phyloP scores from a whole-genome alignment of 768 basidiomycete species.

The Hortiboletus campestris region DNA sequence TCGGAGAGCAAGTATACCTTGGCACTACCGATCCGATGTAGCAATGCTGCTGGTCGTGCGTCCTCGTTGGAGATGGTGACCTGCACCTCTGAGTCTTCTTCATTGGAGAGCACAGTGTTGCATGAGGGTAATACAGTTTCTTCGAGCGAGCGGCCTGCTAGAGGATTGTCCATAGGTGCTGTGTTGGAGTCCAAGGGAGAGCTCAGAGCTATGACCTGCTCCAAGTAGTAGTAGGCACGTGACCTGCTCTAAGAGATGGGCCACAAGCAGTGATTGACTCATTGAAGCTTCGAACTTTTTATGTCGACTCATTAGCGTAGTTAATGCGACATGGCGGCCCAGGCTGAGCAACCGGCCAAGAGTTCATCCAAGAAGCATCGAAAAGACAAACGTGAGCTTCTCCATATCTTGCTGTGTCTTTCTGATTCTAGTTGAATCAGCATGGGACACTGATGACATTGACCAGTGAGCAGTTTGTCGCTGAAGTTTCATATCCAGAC shows the following conservation, averaged over 20 bases:
- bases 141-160: slow-evolving; percentile 35
- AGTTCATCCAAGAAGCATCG: slow-evolving; percentile 89
- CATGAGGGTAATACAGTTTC: slow-evolving; percentile 44
- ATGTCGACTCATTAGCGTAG: neutral
- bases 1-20: slow-evolving; percentile 82
- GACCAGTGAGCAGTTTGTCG: slow-evolving; percentile 75
- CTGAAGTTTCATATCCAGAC: neutral
- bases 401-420: neutral
- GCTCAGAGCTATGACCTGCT: neutral
- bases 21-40: slow-evolving; percentile 64
- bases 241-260: slow-evolving; percentile 1
- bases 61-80: slow-evolving; percentile 32
- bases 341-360: slow-evolving; percentile 38
- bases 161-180: slow-evolving; percentile 47
- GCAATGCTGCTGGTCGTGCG: slow-evolving; percentile 37
- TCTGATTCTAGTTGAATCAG: slow-evolving; percentile 42
- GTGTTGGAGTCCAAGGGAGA: neutral
- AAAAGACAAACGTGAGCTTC: slow-evolving; percentile 87
- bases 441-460: slow-evolving; percentile 99
- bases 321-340: slow-evolving; percentile 20
- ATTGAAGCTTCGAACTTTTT: too few species aligned
- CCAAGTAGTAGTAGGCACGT: slow-evolving; percentile 11
- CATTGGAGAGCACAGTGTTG: slow-evolving; percentile 55
- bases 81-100: slow-evolving; percentile 41
- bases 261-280: too few species aligned